These are phyloP conservation scores for Suillus luteus DNA, from an alignment of 768 basidiomycete species.

Conservation along the genomic window DNA sequence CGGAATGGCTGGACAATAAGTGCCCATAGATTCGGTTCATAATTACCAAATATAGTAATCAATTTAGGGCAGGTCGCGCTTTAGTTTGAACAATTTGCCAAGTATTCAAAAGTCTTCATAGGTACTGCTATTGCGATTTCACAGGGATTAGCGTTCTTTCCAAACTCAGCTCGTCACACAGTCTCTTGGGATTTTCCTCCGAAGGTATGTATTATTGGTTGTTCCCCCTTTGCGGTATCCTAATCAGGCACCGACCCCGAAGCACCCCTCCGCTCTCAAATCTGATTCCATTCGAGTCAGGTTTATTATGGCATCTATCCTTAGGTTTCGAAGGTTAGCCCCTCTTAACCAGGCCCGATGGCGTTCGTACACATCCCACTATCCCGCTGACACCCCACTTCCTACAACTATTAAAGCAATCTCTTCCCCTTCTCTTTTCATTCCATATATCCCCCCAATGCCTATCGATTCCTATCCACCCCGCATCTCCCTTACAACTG, in stretches of 20 bases:
- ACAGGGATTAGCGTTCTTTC: constrained; percentile 14
- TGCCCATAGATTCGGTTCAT: constrained; percentile 17
- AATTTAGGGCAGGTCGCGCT: constrained; percentile 28
- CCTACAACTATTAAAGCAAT: constrained; percentile 39
- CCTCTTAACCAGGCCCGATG: constrained; percentile 42
- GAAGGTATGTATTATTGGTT: constrained; percentile 21
- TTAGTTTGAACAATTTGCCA: constrained; percentile 12
- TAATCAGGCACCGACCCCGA: constrained; percentile 22
- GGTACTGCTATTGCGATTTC: constrained; percentile 11
- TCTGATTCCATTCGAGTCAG: constrained; percentile 47
- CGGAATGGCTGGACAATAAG: constrained; percentile 36
- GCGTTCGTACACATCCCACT: constrained; percentile 26
- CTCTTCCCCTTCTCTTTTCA: constrained; percentile 22
- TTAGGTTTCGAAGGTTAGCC: constrained; percentile 37
- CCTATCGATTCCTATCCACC: constrained; percentile 38
- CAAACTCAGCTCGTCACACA: constrained; percentile 1
- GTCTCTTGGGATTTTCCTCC: constrained; percentile 10
- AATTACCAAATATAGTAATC: not conserved
- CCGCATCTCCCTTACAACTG: constrained; percentile 11
- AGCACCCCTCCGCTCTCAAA: constrained; percentile 18
- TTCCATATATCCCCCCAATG: constrained; percentile 40
- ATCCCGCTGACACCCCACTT: constrained; percentile 31
- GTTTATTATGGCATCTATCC: constrained; percentile 35
- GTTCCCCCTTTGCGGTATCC: constrained; percentile 18
- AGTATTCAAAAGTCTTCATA: not conserved